These are phyloP conservation scores for Malus hybrid DNA, from an alignment of 331 rosid species.

Conservation along the genomic window DNA sequence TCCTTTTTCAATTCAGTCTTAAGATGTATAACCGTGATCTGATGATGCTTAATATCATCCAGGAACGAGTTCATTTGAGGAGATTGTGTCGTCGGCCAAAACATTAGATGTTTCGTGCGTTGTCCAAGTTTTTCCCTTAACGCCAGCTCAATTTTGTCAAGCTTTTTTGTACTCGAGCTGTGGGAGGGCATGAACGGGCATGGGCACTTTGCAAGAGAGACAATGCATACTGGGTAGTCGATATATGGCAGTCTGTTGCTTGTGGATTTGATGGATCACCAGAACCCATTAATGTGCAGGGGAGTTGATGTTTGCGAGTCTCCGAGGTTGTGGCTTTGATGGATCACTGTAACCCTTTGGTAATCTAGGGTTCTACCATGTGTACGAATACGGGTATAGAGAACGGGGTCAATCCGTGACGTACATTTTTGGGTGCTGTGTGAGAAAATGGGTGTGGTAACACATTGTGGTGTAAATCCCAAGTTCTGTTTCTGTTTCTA, in stretches of 20 bases:
- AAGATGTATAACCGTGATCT: not conserved
- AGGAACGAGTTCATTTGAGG: conserved; percentile 81
- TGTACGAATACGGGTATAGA: no score
- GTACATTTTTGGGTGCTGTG: no score
- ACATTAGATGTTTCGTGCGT: conserved; percentile 5
- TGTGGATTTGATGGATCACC: not conserved
- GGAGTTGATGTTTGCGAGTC: not conserved
- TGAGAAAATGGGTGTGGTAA: no score
- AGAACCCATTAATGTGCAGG: not conserved
- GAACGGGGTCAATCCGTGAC: no score
- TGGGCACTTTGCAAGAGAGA: not conserved
- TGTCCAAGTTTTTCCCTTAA: not conserved
- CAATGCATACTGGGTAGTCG: not conserved
- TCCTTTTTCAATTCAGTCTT: not conserved
- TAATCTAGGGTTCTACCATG: not conserved
- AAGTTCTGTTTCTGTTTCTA: no score
- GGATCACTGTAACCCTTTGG: not conserved
- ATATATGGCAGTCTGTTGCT: no score
- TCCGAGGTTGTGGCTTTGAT: not conserved
- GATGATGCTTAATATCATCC: not conserved
- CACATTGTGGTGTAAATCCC: no score
- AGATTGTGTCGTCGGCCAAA: conserved; percentile 54
- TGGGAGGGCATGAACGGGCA: not conserved
- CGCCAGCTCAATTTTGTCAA: not conserved
- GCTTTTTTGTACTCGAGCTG: not conserved